Evolutionary conservation across 495 filamentous ascomycete genomes (phyloP).

Genomic region (Trypethelium eluteriae): DNA sequence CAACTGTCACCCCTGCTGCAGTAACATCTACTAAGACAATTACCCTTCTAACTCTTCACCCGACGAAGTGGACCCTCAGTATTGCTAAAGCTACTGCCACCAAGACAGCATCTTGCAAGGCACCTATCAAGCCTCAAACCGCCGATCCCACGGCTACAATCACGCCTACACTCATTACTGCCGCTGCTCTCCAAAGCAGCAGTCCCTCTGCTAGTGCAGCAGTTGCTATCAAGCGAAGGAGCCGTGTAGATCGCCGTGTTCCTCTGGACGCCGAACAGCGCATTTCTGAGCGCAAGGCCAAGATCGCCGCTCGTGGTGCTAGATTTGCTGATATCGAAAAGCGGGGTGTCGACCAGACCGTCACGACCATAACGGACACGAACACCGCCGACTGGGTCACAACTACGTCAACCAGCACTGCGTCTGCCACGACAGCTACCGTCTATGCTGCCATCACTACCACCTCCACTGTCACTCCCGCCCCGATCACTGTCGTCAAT

Average conservation of each 20-base stretch:
- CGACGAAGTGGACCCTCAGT: conserved; percentile 21
- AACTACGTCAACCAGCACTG: conserved; percentile 26
- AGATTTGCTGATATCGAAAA: conserved; percentile 18
- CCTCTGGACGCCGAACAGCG: conserved; percentile 3
- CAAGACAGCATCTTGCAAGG: conserved; percentile 24
- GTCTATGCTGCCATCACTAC: conserved; percentile 13
- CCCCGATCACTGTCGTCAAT: conserved; percentile 16
- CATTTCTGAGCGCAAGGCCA: conserved; percentile 21
- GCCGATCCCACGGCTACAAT: conserved; percentile 28
- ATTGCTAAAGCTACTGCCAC: conserved; percentile 26
- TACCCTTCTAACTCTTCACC: conserved; percentile 27
- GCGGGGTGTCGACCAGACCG: conserved; percentile 30
- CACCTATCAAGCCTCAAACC: conserved; percentile 14
- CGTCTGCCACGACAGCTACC: conserved; percentile 24
- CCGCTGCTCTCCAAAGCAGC: conserved; percentile 2
- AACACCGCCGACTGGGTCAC: conserved; percentile 16
- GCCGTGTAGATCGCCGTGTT: conserved; percentile 11
- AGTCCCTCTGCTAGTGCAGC: neutral
- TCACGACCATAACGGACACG: conserved; percentile 25
- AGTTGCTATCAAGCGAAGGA: neutral
- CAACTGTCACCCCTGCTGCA: conserved; percentile 25
- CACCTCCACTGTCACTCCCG: conserved; percentile 15
- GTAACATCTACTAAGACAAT: conserved; percentile 27
- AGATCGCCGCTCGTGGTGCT: conserved; percentile 17
- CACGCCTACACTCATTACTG: conserved; percentile 22